Base-by-base conservation (phyloP, 2,329 filamentous ascomycete species). In the Grosmannia clavigera region DNA sequence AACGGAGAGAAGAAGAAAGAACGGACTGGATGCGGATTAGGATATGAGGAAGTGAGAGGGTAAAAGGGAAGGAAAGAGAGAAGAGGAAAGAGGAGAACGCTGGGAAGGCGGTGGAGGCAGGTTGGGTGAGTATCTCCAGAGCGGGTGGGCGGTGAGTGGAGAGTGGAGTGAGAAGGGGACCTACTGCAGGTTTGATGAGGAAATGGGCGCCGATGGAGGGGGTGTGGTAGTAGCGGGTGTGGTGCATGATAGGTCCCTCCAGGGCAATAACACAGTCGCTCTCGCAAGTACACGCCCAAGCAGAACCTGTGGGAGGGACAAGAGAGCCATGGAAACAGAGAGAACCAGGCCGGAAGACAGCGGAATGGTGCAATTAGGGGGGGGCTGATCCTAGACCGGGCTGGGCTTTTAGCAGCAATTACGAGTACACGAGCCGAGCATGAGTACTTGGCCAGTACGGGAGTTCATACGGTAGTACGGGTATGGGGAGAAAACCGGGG, bases 61-160 rank as follows among this genome's bases (percentile, higher is more conserved):
- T 61, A 63, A 65, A 40, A 67, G 68, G 66, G 66, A 67, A 68
- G 66, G 66, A 70, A 50, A 43, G 69, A 63, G 62, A 60, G 63
- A 68, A 66, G 67, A 67, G 50, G 60, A 67, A 65, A 66, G 46
- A 62, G 65, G 58, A 64, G 59, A 59, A 62, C 65, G 58, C 60
- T 53, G 64, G 25, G 33, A 51, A 58, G 40, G 54, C 57, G 48
- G 40, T 51, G 56, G 43, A 55, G 52, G 27, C 52, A 40, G 53
- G 53, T 55, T 55, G 35, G 19, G 53, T 38, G 53, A 55, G 22
- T 40, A 55, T 25, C 50, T 31, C 27, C 48, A 29, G 50, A 43
- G 31, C 19, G 43, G 57, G 59, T 58, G 55, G 63, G 59, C 48
- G 58, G 63, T 54, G 61, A 60, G 58, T 58, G 27, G 57, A 11